Percentiles rank a stretch among this genome's conserved stretches.
Conservation (phyloP, 192 early-diverging fungal genomes). For the Podila verticillata region DNA sequence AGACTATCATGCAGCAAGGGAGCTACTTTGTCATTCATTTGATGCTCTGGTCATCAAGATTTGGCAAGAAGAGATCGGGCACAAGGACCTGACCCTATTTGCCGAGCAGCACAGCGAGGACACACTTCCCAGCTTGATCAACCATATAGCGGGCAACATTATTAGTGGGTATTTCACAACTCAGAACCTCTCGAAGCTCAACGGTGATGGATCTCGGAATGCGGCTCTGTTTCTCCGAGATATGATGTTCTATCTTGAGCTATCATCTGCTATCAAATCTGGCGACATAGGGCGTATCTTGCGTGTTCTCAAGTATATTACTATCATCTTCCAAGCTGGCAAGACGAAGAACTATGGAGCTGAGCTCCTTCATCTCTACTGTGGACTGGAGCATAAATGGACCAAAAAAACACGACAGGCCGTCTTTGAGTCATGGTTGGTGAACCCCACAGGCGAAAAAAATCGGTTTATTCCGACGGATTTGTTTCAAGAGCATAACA, state of each 20-base stretch:
- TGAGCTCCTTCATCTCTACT: constrained; percentile 15
- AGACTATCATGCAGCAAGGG: constrained; percentile 9
- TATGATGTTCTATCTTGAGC: too few species aligned
- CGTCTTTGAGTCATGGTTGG: constrained; percentile 10
- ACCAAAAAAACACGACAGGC: background rate
- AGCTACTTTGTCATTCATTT: constrained; percentile 7
- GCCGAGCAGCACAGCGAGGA: too few species aligned
- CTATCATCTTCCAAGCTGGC: constrained; percentile 18
- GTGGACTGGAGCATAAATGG: constrained; percentile 6
- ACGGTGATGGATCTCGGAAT: background rate
- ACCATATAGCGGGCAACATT: background rate
- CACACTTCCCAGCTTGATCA: too few species aligned
- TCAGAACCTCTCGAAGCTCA: background rate
- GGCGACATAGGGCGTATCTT: too few species aligned
- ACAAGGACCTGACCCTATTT: too few species aligned
- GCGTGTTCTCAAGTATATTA: background rate
- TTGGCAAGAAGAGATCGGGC: background rate
- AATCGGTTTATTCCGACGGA: constrained; percentile 14
- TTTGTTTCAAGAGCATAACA: constrained; percentile 38
- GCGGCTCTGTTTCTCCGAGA: too few species aligned
- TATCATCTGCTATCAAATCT: too few species aligned
- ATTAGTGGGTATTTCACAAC: background rate
- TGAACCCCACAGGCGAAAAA: constrained; percentile 14
- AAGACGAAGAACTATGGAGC: constrained; percentile 14
- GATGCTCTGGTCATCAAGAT: background rate